Conservation (phyloP, 306 rosid species). For the Glycine soja region DNA sequence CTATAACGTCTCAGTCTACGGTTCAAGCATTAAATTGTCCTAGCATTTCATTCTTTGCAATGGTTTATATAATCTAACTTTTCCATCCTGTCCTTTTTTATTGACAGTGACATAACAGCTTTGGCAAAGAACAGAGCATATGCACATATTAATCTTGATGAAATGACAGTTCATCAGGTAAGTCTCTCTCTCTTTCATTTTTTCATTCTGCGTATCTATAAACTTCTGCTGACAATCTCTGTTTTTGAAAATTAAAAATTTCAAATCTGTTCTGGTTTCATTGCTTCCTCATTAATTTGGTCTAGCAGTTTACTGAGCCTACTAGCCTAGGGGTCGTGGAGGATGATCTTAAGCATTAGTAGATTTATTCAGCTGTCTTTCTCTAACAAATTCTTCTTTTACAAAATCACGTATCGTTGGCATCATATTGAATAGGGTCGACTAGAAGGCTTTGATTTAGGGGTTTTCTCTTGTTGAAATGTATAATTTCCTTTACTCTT, state of each 20-base stretch:
- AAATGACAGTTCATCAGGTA: constrained; percentile 93
- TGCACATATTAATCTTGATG: constrained; percentile 86
- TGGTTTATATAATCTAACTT: constrained; percentile 42
- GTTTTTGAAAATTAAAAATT: constrained; percentile 16
- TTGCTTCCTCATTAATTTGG: neutral
- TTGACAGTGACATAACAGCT: constrained; percentile 91
- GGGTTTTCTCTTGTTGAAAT: neutral
- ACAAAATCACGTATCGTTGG: constrained; percentile 13
- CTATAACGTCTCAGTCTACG: neutral
- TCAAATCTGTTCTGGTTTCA: constrained; percentile 1
- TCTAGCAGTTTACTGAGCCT: constrained; percentile 32
- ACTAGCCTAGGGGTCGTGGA: constrained; percentile 27
- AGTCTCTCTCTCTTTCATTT: constrained; percentile 9
- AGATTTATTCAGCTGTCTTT: constrained; percentile 3
- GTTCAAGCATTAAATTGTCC: constrained; percentile 35
- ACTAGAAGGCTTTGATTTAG: neutral
- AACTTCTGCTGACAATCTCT: constrained; percentile 6
- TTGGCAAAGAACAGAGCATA: constrained; percentile 96
- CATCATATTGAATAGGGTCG: neutral
- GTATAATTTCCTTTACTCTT: constrained; percentile 18
- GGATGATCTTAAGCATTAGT: constrained; percentile 35
- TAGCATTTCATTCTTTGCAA: constrained; percentile 16
- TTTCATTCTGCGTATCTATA: neutral
- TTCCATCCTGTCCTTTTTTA: constrained; percentile 22
- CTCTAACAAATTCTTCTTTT: neutral